Evolutionary conservation across 2,329 filamentous ascomycete species (phyloP), one percentile per base, ranked within the genome.

Genomic region (Sporothrix inflata): DNA sequence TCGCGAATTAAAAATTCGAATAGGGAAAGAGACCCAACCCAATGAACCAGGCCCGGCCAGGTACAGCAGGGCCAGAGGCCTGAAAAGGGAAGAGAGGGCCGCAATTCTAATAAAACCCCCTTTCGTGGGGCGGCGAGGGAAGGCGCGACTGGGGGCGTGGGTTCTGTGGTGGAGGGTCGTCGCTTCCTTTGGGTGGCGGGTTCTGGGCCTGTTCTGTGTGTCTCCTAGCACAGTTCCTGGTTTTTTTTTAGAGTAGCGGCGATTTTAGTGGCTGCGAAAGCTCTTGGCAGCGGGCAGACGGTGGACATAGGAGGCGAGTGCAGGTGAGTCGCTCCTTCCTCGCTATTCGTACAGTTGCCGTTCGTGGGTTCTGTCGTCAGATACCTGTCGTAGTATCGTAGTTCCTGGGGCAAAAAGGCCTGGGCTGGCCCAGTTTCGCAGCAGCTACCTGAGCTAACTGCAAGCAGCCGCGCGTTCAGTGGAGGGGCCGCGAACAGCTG

Each of bases 101-200:
- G 51, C 24, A 57, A 63, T 70, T 16, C 38, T 51, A 51, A 66
- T 21, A 24, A 38, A 55, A 49, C 7, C 67, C 71, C 71, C 71
- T 67, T 72, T 72, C 71, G 71, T 70, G 71, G 71, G 71, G 71
- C 71, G 49, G 60, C 38, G 38, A 63, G 30, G 42, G 55, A 72
- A 67, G 38, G 66, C 71, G 66, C 71, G 71, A 72, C 49, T 45
- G 51, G 60, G 60, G 24, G 65, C 45, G 47, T 65, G 60, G 60
- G 42, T n/a, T 34, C 30, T 38, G 47, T 40, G 47, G 65, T 53
- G 65, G 65, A 68, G 65, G 65, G 47, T 14, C 34, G 66, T n/a
- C n/a, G 49, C 49, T 69, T 69, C 66, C 49, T 42, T 24, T 45
- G 34, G 67, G 3, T 24, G 21, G 51, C 24, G 24, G 49, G n/a